These are phyloP conservation scores for Arthromyces matolae DNA, from an alignment of 768 basidiomycete species.

Conservation along the genomic window DNA sequence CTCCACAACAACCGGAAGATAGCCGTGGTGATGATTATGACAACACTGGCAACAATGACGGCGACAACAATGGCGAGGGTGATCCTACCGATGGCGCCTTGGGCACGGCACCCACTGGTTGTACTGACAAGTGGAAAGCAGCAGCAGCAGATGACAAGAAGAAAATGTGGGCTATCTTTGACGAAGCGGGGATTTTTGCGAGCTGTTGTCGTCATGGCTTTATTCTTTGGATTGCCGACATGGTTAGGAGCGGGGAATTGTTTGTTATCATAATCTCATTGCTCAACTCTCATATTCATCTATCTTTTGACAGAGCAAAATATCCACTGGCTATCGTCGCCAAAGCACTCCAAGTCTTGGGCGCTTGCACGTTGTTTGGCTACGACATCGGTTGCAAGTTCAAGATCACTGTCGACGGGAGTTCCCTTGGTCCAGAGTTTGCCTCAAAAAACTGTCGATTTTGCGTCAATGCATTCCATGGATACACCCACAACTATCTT, in stretches of 20 bases:
- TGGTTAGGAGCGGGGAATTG: slow-evolving; percentile 35
- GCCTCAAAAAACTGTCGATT: not conserved
- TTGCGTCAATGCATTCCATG: not conserved
- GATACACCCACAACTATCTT: not conserved
- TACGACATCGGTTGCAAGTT: slow-evolving; percentile 31
- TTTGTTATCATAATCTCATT: slow-evolving; percentile 21
- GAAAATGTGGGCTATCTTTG: not conserved
- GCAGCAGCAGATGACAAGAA: not conserved
- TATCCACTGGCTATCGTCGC: slow-evolving; percentile 23
- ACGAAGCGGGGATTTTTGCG: not conserved
- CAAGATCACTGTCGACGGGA: too few relatives aligned
- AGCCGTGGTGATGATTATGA: too few relatives aligned
- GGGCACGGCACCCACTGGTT: too few relatives aligned
- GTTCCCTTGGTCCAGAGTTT: slow-evolving; percentile 15
- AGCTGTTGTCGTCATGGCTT: slow-evolving; percentile 33
- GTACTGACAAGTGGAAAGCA: not conserved
- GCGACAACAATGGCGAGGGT: too few relatives aligned
- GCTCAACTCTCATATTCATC: not conserved
- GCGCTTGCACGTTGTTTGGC: slow-evolving; percentile 5
- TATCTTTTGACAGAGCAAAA: slow-evolving; percentile 19
- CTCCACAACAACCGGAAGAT: too few relatives aligned
- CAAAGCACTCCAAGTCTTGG: slow-evolving; percentile 20
- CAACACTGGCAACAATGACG: too few relatives aligned
- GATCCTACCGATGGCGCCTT: not conserved
- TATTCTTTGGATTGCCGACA: slow-evolving; percentile 26